Base-by-base conservation (phyloP, 495 filamentous ascomycete genomes). In the Neurospora hispaniola region DNA sequence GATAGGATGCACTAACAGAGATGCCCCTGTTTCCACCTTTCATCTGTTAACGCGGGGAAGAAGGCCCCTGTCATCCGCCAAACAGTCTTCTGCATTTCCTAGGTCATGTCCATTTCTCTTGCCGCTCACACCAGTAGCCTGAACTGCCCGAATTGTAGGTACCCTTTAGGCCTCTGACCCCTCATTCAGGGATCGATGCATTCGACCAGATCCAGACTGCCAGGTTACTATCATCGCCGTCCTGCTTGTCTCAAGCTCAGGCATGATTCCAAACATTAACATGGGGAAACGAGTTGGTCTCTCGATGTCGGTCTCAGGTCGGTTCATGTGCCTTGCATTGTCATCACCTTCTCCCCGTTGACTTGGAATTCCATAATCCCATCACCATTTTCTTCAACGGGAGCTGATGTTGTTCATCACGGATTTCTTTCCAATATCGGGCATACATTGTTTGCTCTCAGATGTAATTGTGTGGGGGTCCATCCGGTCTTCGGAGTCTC, bases 241-340 rank as follows among this genome's bases (percentile, higher is more conserved):
- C 2, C 27, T 62, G 54, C 54, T 66, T 66, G 54, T 66, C 35
- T 66, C 54, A 62, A 62, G 31, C 16, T 2, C 9, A 54, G 20
- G 10, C 20, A 27, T 54, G 14, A 6, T 54, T 54, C 54, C 12
- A 31, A 62, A 0, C 4, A 8, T 23, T 10, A 27, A 2, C 23
- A 62, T 62, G 27, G 54, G 54, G 5, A 66, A 66, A 66, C 27
- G 54, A 66, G 27, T 9, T 66, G 27, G 54, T 35, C 54, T 35
- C 54, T 27, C 27, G 54, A 66, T 66, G 54, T 6, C 14, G 54
- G 54, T 62, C 54, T 62, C 54, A 62, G 54, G 54, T 35, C 3
- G 31, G 54, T 62, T 35, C 27, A 62, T 62, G 27, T 62, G 54
- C 54, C 54, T 62, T 62, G 54, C 54, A 62, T 62, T 62, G 54